A percentile compares a stretch with the other conserved stretches of the same genome.
These are phyloP conservation scores for Comarum palustre DNA, from an alignment of 306 rosid genomes.

Conservation along the genomic window DNA sequence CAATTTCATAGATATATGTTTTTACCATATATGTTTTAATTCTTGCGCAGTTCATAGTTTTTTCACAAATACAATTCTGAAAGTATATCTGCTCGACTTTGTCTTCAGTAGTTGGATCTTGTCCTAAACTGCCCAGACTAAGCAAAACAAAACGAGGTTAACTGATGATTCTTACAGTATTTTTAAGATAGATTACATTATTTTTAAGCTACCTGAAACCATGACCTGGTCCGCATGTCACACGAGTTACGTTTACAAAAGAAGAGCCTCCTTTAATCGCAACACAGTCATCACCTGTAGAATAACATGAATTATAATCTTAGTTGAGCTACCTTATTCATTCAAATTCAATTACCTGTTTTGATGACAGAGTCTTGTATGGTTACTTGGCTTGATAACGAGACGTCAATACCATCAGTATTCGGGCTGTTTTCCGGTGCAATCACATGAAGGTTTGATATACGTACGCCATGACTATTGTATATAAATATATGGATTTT, in stretches of 20 bases:
- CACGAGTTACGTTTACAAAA: neutral
- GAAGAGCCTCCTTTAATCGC: conserved; percentile 16
- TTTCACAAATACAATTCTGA: conserved; percentile 4
- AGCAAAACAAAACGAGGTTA: neutral
- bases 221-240: conserved; percentile 28
- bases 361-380: neutral
- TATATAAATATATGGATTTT: conserved; percentile 2
- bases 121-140: conserved; percentile 27
- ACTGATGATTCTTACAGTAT: neutral
- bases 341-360: conserved; percentile 14
- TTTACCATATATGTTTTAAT: conserved; percentile 25
- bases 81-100: conserved; percentile 24
- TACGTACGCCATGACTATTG: neutral
- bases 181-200: no score
- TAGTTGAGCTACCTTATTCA: neutral
- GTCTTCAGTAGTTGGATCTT: neutral
- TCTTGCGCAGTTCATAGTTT: conserved; percentile 19
- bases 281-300: conserved; percentile 24
- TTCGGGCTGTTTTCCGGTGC: conserved; percentile 18
- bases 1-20: no score
- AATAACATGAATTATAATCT: no score
- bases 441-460: conserved; percentile 1
- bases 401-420: conserved; percentile 20
- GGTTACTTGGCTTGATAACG: neutral
- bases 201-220: conserved; percentile 19